Percentiles rank a stretch among this genome's conserved stretches.
Evolutionary conservation across 2,329 filamentous ascomycete species (phyloP).

Genomic region (Talaromyces sp.): DNA sequence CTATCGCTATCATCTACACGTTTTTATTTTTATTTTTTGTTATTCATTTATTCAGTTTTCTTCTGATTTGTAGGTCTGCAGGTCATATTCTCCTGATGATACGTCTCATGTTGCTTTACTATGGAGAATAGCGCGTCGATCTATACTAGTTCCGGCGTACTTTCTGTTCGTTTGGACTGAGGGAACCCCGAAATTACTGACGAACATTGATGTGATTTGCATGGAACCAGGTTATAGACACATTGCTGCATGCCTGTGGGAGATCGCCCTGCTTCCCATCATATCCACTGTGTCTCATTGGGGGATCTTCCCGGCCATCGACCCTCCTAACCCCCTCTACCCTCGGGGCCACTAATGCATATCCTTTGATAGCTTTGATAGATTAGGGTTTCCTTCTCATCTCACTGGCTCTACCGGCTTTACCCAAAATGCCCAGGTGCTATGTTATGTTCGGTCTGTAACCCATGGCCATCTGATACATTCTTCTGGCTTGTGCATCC

Average conservation of each 20-base stretch:
- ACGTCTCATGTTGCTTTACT: neutral
- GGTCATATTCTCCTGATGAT: neutral
- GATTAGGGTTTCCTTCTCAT: slow-evolving; percentile 19
- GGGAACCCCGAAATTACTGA: neutral
- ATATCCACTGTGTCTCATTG: slow-evolving; percentile 23
- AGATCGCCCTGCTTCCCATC: slow-evolving; percentile 13
- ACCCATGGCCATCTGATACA: slow-evolving; percentile 30
- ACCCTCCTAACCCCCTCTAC: slow-evolving; percentile 1
- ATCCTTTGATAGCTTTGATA: slow-evolving; percentile 3
- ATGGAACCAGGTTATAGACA: neutral
- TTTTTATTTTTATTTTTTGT: neutral
- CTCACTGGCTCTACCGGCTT: neutral
- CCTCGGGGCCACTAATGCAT: slow-evolving; percentile 17
- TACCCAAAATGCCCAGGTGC: neutral
- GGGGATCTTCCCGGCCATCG: slow-evolving; percentile 14
- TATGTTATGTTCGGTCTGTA: slow-evolving; percentile 21
- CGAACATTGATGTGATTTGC: neutral
- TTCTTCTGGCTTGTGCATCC: slow-evolving; percentile 19
- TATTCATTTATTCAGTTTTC: neutral
- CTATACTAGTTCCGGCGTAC: slow-evolving; percentile 21
- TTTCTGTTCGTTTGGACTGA: neutral
- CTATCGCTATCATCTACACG: neutral
- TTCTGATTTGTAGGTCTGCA: neutral
- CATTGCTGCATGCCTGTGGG: slow-evolving; percentile 16
- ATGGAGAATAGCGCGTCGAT: slow-evolving; percentile 13